Base-by-base conservation (phyloP, 139 green algal species). In the Tetraselmis striata region DNA sequence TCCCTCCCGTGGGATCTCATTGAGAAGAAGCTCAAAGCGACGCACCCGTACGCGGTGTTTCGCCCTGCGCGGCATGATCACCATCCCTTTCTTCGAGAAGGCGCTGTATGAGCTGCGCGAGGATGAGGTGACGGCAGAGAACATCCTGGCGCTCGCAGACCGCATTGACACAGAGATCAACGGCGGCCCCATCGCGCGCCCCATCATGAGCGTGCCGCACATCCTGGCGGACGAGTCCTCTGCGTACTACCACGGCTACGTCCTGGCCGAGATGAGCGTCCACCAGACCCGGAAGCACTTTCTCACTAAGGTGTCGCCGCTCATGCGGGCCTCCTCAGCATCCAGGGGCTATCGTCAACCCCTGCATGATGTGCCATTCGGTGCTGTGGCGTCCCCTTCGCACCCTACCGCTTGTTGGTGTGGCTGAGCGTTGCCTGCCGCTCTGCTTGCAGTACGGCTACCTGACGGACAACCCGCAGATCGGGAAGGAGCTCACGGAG, bases 1-100 rank as follows among this genome's bases (percentile, higher is more conserved):
- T n/a, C 84, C 0, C 85, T 95, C 11, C 93, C 93, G 0, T 95
- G 90, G 91, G 32, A 58, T 0, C 75, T 97, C 29, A 83, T 97
- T n/a, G 85, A 92, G 86, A 81, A 88, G 29, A 81, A 86, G n/a
- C 85, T 93, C 30, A 83, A 79, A 1, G 87, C 87, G 31, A 93
- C 85, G 24, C 88, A 94, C 77, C 92, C 92, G 1, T 97, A 93
- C 79, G 86, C 90, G 79, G 89, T 92, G 31, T 84, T 83, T 90
- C 79, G 45, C 30, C 31, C 77, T 95, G 67, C 87, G 92, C 31
- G 84, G 81, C 82, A 96, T 96, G 93, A 83, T 95, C 59, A 87
- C 87, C 1, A 91, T 96, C 78, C 90, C 91, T 25, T 96, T 93
- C 91, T 95, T 96, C 86, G 93, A 96, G 81, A 94, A 95, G 87